Percentiles rank a stretch among this genome's conserved stretches.
These are phyloP conservation scores for Cytospora paraplurivora DNA, from an alignment of 2,329 filamentous ascomycete genomes.

Conservation along the genomic window DNA sequence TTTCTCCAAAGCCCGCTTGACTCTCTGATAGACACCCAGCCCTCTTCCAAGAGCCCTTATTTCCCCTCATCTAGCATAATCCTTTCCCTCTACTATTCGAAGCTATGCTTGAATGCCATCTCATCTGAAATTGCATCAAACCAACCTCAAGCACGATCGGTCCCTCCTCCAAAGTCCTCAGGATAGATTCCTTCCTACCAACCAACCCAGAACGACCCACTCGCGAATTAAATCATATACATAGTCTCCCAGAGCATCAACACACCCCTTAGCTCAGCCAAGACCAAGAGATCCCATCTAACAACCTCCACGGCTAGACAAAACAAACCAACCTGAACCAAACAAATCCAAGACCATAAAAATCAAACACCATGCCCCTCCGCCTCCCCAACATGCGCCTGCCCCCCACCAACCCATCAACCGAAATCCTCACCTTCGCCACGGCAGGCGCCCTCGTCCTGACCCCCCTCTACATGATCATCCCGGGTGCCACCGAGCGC, in stretches of 20 bases:
- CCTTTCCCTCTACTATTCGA: not conserved
- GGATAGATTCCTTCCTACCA: too few species aligned
- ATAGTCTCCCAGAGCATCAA: too few species aligned
- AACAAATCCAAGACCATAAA: conserved; percentile 5
- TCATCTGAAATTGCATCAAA: not conserved
- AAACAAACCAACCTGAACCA: too few species aligned
- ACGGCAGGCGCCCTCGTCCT: conserved; percentile 56
- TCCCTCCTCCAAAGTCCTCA: too few species aligned
- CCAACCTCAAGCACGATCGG: not conserved
- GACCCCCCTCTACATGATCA: conserved; percentile 59
- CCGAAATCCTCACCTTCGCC: conserved; percentile 56
- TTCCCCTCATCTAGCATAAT: not conserved
- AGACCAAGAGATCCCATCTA: too few species aligned
- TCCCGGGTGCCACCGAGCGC: conserved; percentile 58
- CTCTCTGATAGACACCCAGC: not conserved
- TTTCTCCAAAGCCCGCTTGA: not conserved
- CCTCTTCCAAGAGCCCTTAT: not conserved
- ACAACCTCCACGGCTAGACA: too few species aligned
- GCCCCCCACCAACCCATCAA: conserved; percentile 44
- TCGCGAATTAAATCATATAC: too few species aligned
- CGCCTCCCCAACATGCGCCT: conserved; percentile 42
- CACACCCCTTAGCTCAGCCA: too few species aligned
- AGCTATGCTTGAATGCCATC: not conserved
- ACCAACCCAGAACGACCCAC: too few species aligned
- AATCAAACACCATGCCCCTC: conserved; percentile 50